These are phyloP conservation scores for Phanerochaete carnosa DNA, from an alignment of 768 basidiomycete species.

Conservation along the genomic window DNA sequence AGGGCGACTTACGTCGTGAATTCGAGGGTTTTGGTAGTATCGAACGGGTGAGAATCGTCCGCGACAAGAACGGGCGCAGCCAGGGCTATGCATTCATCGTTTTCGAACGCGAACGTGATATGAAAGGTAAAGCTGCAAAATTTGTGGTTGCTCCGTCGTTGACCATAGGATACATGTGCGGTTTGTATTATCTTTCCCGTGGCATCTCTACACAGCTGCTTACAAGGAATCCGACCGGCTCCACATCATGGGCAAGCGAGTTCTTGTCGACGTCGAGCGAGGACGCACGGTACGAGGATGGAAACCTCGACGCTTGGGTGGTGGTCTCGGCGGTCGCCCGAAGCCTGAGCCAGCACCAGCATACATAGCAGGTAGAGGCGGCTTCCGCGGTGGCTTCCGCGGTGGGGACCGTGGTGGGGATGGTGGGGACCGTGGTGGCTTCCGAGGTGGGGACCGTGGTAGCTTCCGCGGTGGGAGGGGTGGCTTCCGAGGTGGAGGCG, in stretches of 20 bases:
- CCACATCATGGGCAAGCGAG: conserved; percentile 93
- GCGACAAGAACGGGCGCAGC: conserved; percentile 84
- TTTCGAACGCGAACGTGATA: conserved; percentile 96
- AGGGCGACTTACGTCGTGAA: conserved; percentile 88
- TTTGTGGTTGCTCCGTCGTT: conserved; percentile 14
- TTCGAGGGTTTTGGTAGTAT: conserved; percentile 95
- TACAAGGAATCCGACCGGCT: conserved; percentile 99
- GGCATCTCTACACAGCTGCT: conserved; percentile 54
- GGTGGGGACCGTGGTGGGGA: conserved; percentile 38
- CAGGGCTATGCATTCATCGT: conserved; percentile 96
- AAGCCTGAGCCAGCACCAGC: conserved; percentile 61
- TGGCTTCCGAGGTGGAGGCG: conserved; percentile 24
- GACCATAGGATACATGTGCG: conserved; percentile 16
- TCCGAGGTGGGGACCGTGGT: conserved; percentile 29
- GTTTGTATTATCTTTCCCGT: conserved; percentile 23
- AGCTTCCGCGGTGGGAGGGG: conserved; percentile 27
- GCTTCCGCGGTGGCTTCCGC: conserved; percentile 45
- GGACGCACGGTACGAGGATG: conserved; percentile 97
- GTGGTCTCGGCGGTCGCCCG: conserved; percentile 98
- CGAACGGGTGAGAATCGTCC: conserved; percentile 90
- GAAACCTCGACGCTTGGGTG: conserved; percentile 95
- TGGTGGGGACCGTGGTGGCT: conserved; percentile 35
- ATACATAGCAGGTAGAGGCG: conserved; percentile 35
- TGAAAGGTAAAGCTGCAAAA: conserved; percentile 75
- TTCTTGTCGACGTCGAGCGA: conserved; percentile 96